Conservation (phyloP, 208 protist genomes). For the Leishmania gerbilli region DNA sequence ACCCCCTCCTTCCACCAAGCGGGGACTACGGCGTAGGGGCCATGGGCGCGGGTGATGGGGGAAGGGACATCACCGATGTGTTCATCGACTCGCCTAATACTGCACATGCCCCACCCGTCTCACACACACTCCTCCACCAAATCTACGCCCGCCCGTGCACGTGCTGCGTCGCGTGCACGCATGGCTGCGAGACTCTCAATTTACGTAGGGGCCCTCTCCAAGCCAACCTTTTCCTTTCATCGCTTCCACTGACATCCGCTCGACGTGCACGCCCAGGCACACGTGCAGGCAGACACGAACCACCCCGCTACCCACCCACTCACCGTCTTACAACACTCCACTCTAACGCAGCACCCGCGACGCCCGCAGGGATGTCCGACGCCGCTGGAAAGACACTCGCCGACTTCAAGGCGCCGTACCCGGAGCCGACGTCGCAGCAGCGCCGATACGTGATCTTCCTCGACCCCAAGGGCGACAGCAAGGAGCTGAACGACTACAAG, state of each 20-base stretch:
- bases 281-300: not conserved
- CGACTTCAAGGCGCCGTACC: constrained; percentile 75
- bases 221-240: not conserved
- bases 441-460: constrained; percentile 76
- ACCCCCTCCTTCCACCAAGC: not conserved
- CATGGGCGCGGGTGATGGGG: not conserved
- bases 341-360: not conserved
- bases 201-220: not conserved
- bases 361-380: constrained; percentile 1
- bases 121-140: not conserved
- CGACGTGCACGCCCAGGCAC: not conserved
- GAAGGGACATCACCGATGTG: not conserved
- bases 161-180: not conserved
- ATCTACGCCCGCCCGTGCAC: not conserved
- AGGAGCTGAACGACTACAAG: constrained; percentile 52
- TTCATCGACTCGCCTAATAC: not conserved
- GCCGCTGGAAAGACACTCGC: constrained; percentile 34
- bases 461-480: constrained; percentile 44
- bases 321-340: not conserved
- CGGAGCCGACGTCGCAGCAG: constrained; percentile 53
- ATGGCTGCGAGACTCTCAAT: not conserved
- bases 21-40: not conserved
- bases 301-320: not conserved
- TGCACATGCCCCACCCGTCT: not conserved
- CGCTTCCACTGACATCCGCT: no score